Evolutionary conservation across 768 basidiomycete species (phyloP), one percentile per base, ranked within the genome.

Genomic region (Amanita rimosa): DNA sequence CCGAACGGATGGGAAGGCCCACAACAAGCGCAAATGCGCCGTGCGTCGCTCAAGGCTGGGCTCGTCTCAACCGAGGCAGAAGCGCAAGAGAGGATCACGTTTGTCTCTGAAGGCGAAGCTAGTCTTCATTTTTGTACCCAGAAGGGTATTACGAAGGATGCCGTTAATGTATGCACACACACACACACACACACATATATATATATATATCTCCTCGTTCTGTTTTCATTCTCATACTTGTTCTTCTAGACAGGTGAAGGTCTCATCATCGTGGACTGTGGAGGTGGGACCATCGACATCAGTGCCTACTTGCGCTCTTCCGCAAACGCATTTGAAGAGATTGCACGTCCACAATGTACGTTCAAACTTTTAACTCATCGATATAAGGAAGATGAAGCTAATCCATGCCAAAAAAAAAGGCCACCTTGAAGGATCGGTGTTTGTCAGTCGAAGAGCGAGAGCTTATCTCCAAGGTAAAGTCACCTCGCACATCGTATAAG

Each of bases 61-160:
- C 64, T 79, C 16, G 60, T 79, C 4, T 54, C 64, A 0, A 56
- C 62, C 40, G 60, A 58, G 0, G 52, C 58, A 2, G 63, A 61
- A 4, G 67, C 63, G 0, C 67, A 62, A 19, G 57, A 60, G 3
- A 66, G 70, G 0, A 57, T 78, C 8, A 69, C 67, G 10, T 69
- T 79, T 44, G 65, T 79, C 19, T 77, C 75, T 0, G 75, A 78
- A 53, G 77, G 76, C 0, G 77, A 79, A 51, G 77, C 77, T 0
- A 74, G 72, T 57, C 56, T 78, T 17, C 71, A 78, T 50, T 78
- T 65, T 55, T 78, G 76, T 8, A 43, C 29, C n/a, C 41, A 43
- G 3, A 43, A 43, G 44, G 69, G 66, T 0, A 56, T 69, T 8
- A 54, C 58, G 14, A 44, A 57, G 11, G 55, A 57, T 6, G 61